Percentiles rank a stretch among this genome's conserved stretches.
Conservation (phyloP, 2,329 filamentous ascomycete genomes). For the Apiospora saccharicola region DNA sequence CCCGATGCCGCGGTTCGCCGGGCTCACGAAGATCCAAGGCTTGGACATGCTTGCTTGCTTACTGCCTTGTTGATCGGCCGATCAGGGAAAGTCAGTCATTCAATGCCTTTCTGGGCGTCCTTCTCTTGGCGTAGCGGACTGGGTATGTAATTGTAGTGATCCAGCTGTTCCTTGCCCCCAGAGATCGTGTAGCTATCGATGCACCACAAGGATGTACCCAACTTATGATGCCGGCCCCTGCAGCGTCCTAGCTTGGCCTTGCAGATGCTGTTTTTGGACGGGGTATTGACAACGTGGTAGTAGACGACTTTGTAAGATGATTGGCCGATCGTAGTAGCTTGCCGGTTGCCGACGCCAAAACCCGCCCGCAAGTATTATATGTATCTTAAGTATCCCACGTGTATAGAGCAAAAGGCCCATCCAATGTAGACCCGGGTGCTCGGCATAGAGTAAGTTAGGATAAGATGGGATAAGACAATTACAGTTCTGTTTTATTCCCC, state of each 20-base stretch:
- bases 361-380: neutral
- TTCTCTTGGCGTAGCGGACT: neutral
- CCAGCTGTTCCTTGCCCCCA: neutral
- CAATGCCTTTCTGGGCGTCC: neutral
- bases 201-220: neutral
- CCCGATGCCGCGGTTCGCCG: slow-evolving; percentile 58
- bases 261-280: neutral
- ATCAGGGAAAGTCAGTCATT: neutral
- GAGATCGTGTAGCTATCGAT: neutral
- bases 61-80: neutral
- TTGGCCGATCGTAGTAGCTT: neutral
- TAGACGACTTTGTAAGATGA: neutral
- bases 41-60: slow-evolving; percentile 46
- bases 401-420: neutral
- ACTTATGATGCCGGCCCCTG: neutral
- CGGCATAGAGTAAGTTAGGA: neutral
- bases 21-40: slow-evolving; percentile 59
- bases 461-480: neutral
- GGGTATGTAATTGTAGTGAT: neutral
- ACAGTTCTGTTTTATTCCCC: neutral
- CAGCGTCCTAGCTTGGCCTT: neutral
- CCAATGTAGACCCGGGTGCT: neutral
- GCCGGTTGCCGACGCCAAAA: neutral
- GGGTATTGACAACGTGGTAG: neutral
- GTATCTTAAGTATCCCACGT: neutral